Evolutionary conservation across 2,329 filamentous ascomycete species (phyloP).

Genomic region (Alternaria consortialis): DNA sequence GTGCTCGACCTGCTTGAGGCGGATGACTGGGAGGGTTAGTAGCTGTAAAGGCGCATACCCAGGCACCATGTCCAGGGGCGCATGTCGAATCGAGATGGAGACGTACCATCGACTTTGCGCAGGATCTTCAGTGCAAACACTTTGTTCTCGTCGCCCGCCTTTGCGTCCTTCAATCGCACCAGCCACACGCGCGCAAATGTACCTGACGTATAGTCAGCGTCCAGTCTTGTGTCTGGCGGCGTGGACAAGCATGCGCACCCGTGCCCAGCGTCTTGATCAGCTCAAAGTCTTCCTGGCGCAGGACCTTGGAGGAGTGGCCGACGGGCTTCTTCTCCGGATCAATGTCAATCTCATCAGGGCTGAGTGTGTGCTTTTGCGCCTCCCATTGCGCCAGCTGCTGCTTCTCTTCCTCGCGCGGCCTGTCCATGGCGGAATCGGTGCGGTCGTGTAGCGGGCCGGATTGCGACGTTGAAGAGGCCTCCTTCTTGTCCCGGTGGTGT

Average conservation of each 20-base stretch:
- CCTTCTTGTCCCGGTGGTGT: conserved; percentile 42
- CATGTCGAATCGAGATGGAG: neutral
- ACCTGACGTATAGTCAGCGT: conserved; percentile 57
- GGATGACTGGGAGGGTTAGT: conserved; percentile 67
- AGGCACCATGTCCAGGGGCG: too few relatives aligned
- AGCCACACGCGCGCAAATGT: conserved; percentile 86
- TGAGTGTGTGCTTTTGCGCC: conserved; percentile 55
- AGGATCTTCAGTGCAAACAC: conserved; percentile 87
- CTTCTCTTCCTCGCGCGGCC: conserved; percentile 59
- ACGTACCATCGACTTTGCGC: conserved; percentile 64
- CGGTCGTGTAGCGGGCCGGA: conserved; percentile 41
- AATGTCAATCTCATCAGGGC: conserved; percentile 53
- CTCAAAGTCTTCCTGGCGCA: conserved; percentile 70
- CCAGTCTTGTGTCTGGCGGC: neutral
- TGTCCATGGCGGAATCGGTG: conserved; percentile 48
- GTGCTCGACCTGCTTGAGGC: conserved; percentile 86
- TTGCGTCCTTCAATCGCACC: conserved; percentile 68
- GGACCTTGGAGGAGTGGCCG: conserved; percentile 57
- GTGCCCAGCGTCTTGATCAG: conserved; percentile 80
- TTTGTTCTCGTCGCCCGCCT: conserved; percentile 64
- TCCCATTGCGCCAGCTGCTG: conserved; percentile 58
- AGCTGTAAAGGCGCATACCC: conserved; percentile 15
- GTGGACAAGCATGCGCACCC: conserved; percentile 57
- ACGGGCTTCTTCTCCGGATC: conserved; percentile 57
- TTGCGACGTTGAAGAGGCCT: conserved; percentile 25